Conservation (phyloP, 179 eudicot genomes). For the Silene noctiflora region DNA sequence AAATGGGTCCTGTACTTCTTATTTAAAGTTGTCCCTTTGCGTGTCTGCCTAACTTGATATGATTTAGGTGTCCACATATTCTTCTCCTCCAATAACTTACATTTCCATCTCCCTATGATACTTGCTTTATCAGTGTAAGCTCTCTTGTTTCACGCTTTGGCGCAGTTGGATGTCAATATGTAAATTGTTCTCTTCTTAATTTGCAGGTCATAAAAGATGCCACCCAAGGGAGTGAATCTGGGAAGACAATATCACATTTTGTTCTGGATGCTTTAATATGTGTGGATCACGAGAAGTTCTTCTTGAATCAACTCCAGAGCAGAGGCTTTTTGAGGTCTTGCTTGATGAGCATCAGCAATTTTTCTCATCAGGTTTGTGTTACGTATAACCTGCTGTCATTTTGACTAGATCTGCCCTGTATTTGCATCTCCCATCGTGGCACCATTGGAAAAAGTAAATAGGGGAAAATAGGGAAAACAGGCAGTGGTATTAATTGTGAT, state of each 20-base stretch:
- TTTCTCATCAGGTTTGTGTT: conserved; percentile 61
- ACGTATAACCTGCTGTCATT: background rate
- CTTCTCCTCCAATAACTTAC: background rate
- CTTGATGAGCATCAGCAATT: conserved; percentile 74
- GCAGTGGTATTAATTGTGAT: background rate
- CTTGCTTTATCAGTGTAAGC: background rate
- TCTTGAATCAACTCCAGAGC: conserved; percentile 87
- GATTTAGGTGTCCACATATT: background rate
- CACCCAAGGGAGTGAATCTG: conserved; percentile 93
- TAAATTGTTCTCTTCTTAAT: background rate
- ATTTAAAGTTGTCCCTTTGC: background rate
- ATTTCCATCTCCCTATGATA: conserved; percentile 2
- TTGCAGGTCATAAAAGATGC: conserved; percentile 83
- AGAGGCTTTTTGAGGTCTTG: conserved; percentile 96
- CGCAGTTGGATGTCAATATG: background rate
- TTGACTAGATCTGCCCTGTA: background rate
- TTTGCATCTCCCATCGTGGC: background rate
- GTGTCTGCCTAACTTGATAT: conserved; percentile 6
- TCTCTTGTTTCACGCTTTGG: background rate
- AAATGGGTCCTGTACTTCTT: background rate
- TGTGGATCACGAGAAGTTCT: conserved; percentile 87
- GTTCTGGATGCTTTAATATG: conserved; percentile 82
- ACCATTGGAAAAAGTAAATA: background rate
- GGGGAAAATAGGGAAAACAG: background rate
- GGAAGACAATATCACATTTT: conserved; percentile 74